Conservation (phyloP, 1,284 basidiomycete genomes). For the Inonotus hispidus region DNA sequence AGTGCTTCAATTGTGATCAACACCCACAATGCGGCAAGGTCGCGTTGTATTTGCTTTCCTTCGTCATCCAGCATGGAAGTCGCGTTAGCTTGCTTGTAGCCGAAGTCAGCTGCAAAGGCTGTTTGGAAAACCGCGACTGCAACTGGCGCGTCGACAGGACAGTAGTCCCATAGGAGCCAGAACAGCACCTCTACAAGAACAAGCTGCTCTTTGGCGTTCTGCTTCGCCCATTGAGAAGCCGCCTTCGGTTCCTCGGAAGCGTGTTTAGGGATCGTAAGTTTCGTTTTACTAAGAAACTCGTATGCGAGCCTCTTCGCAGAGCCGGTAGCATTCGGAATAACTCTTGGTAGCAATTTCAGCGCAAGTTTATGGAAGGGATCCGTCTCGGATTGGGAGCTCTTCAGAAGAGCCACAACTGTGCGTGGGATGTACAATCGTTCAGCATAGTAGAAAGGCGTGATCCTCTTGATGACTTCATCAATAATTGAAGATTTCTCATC, state of each 20-base stretch:
- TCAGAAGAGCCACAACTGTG: conserved; percentile 55
- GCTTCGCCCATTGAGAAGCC: conserved; percentile 73
- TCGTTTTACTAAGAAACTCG: conserved; percentile 53
- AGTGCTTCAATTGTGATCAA: conserved; percentile 76
- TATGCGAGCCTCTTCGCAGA: conserved; percentile 54
- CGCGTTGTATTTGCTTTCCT: conserved; percentile 56
- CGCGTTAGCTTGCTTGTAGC: conserved; percentile 58
- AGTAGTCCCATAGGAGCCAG: conserved; percentile 79
- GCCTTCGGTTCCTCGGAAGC: conserved; percentile 51
- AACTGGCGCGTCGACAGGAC: conserved; percentile 56
- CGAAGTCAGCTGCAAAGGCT: conserved; percentile 63
- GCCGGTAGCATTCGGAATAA: conserved; percentile 54
- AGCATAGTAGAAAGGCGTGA: conserved; percentile 76
- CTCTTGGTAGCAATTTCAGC: conserved; percentile 45
- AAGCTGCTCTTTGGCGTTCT: conserved; percentile 74
- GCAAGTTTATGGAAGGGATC: conserved; percentile 55
- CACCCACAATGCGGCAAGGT: conserved; percentile 70
- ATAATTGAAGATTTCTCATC: conserved; percentile 39
- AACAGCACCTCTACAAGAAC: conserved; percentile 80
- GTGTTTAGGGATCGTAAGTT: conserved; percentile 46
- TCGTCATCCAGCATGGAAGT: conserved; percentile 73
- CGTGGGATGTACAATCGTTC: conserved; percentile 70
- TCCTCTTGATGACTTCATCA: conserved; percentile 60
- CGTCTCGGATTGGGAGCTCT: conserved; percentile 50
- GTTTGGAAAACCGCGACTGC: conserved; percentile 59